Conservation (phyloP, 768 basidiomycete species). For the Leccinum aurantiacum region DNA sequence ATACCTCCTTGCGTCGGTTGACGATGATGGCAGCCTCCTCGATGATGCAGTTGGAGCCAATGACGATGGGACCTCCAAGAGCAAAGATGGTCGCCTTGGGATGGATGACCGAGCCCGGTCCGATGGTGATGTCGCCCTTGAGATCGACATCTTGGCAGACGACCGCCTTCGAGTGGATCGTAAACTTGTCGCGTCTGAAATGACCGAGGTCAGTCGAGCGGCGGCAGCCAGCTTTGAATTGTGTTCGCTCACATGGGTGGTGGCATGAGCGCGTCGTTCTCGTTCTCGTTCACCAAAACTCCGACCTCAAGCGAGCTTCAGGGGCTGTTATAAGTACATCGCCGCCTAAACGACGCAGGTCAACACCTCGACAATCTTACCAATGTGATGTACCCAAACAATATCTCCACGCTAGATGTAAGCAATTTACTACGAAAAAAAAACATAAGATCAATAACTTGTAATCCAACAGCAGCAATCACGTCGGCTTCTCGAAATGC, state of each 20-base stretch:
- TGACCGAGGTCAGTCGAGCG: not conserved
- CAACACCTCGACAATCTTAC: not conserved
- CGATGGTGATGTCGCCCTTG: conserved; percentile 92
- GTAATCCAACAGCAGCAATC: conserved; percentile 16
- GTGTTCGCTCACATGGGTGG: conserved; percentile 31
- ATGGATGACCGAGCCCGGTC: conserved; percentile 88
- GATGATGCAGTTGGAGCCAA: conserved; percentile 85
- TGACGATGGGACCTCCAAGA: conserved; percentile 84
- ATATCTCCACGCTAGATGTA: conserved; percentile 14
- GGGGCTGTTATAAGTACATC: not conserved
- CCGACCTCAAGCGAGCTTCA: not conserved
- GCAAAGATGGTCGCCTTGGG: conserved; percentile 95
- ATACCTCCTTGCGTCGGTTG: conserved; percentile 83
- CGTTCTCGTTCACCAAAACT: not conserved
- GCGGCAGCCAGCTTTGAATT: not conserved
- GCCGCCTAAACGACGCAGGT: not conserved
- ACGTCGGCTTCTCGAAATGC: conserved; percentile 31
- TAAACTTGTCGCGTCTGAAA: conserved; percentile 79
- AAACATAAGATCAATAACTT: conserved; percentile 20
- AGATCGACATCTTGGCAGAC: conserved; percentile 94
- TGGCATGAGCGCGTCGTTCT: conserved; percentile 5
- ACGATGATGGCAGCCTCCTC: conserved; percentile 91
- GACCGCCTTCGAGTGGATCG: conserved; percentile 86
- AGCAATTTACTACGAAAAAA: conserved; percentile 14
- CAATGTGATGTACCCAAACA: conserved; percentile 17